Conservation (phyloP, 2,329 filamentous ascomycete species). For the Colletotrichum sp. region DNA sequence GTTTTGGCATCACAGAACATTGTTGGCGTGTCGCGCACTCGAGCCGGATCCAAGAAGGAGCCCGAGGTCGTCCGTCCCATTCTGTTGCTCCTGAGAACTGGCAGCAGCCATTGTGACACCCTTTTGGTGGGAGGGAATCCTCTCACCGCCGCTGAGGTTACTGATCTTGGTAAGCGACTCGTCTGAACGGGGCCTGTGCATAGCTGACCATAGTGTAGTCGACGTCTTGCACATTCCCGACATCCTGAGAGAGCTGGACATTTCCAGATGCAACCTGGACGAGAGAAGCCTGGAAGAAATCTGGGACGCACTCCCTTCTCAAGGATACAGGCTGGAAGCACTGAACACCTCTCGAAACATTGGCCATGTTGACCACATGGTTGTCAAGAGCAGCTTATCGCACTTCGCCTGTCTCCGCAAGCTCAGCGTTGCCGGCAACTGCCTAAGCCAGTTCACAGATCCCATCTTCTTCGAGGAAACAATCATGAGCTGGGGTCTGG, state of each 20-base stretch:
- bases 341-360: conserved; percentile 60
- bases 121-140: conserved; percentile 55
- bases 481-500: conserved; percentile 49
- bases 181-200: not conserved
- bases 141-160: conserved; percentile 50
- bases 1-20: conserved; percentile 30
- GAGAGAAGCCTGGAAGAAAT: conserved; percentile 53
- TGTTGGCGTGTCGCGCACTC: not conserved
- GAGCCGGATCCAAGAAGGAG: conserved; percentile 13
- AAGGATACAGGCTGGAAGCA: conserved; percentile 48
- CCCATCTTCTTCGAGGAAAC: conserved; percentile 52
- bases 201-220: conserved; percentile 21
- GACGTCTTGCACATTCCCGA: conserved; percentile 30
- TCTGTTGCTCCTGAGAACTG: conserved; percentile 51
- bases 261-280: conserved; percentile 56
- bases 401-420: conserved; percentile 49
- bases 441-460: conserved; percentile 49
- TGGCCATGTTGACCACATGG: conserved; percentile 53
- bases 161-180: conserved; percentile 49
- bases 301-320: conserved; percentile 51
- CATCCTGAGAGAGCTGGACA: conserved; percentile 50
- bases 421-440: conserved; percentile 56
- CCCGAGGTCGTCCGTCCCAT: conserved; percentile 53
- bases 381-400: conserved; percentile 47
- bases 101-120: conserved; percentile 54